Percentiles rank a stretch among this genome's conserved stretches.
phyloP scores from a whole-genome alignment of 2,329 filamentous ascomycete genomes.

The Xylariaceae sp. region DNA sequence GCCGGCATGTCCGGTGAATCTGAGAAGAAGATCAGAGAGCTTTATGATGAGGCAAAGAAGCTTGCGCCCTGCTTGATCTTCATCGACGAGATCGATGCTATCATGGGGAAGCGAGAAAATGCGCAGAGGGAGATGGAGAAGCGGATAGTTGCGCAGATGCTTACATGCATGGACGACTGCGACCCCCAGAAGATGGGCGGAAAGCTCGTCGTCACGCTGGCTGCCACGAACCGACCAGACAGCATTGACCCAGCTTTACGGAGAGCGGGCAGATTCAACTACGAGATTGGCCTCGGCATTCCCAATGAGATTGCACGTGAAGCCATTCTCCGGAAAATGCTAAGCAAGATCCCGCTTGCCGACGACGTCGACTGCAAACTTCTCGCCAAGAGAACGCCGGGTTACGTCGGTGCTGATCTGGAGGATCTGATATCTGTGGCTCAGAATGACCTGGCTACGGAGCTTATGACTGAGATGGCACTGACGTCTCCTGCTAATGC shows the following conservation, averaged over 20 bases:
- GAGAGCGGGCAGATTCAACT: constrained; percentile 71
- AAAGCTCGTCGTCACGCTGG: constrained; percentile 81
- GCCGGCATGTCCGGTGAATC: constrained; percentile 86
- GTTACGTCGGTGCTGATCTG: constrained; percentile 89
- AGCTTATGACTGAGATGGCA: constrained; percentile 30
- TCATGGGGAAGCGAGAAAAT: constrained; percentile 79
- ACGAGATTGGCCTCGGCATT: constrained; percentile 80
- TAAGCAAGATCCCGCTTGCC: constrained; percentile 57
- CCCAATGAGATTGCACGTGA: constrained; percentile 74
- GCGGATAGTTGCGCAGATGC: constrained; percentile 74
- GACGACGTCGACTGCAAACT: constrained; percentile 66
- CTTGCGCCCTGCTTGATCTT: constrained; percentile 86
- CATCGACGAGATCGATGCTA: constrained; percentile 87
- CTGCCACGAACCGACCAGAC: constrained; percentile 84
- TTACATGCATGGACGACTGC: constrained; percentile 81
- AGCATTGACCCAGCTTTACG: constrained; percentile 75
- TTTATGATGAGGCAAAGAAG: constrained; percentile 82
- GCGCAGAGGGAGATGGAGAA: constrained; percentile 86
- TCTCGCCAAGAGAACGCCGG: constrained; percentile 79
- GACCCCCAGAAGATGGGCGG: constrained; percentile 61
- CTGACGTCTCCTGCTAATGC: constrained; percentile 12
- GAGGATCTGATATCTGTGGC: constrained; percentile 54
- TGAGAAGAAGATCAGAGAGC: constrained; percentile 76
- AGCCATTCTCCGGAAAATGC: constrained; percentile 70
- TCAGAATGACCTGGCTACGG: constrained; percentile 33